These are phyloP conservation scores for Metroxylon sagu DNA, from an alignment of 176 grass and related monocot genomes.

Conservation along the genomic window DNA sequence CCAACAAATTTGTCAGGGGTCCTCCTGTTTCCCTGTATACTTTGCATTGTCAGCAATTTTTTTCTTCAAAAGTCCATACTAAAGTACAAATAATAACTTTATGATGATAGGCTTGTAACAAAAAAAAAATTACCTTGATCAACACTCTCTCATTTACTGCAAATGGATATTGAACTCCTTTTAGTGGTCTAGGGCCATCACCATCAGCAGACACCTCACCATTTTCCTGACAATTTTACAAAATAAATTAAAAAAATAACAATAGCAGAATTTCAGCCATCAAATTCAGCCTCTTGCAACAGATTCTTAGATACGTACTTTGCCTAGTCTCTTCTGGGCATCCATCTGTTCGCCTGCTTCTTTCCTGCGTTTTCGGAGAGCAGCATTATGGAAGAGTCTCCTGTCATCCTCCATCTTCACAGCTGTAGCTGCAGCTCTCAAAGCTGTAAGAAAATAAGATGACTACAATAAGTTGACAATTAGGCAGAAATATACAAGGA, in stretches of 20 bases:
- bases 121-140: slow-evolving; percentile 39
- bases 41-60: slow-evolving; percentile 7
- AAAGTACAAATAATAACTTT: too few relatives aligned
- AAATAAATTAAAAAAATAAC: background rate
- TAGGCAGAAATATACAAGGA: background rate
- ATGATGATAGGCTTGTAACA: too few relatives aligned
- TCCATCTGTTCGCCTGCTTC: slow-evolving; percentile 48
- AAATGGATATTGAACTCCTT: slow-evolving; percentile 68
- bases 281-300: too few relatives aligned
- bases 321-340: slow-evolving; percentile 26
- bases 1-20: slow-evolving; percentile 68
- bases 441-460: slow-evolving; percentile 34
- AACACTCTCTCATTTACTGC: slow-evolving; percentile 55
- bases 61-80: background rate
- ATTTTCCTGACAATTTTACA: slow-evolving; percentile 33
- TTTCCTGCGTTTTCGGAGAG: slow-evolving; percentile 63
- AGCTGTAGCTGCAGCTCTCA: slow-evolving; percentile 63
- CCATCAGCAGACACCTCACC: slow-evolving; percentile 28
- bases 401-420: slow-evolving; percentile 77
- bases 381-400: slow-evolving; percentile 51
- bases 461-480: slow-evolving; percentile 17
- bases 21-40: slow-evolving; percentile 59
- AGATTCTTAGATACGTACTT: slow-evolving; percentile 18
- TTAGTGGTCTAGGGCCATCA: slow-evolving; percentile 26
- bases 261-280: too few relatives aligned